These are phyloP conservation scores for Rossbeevera mucosa DNA, from an alignment of 768 basidiomycete species.

Conservation along the genomic window DNA sequence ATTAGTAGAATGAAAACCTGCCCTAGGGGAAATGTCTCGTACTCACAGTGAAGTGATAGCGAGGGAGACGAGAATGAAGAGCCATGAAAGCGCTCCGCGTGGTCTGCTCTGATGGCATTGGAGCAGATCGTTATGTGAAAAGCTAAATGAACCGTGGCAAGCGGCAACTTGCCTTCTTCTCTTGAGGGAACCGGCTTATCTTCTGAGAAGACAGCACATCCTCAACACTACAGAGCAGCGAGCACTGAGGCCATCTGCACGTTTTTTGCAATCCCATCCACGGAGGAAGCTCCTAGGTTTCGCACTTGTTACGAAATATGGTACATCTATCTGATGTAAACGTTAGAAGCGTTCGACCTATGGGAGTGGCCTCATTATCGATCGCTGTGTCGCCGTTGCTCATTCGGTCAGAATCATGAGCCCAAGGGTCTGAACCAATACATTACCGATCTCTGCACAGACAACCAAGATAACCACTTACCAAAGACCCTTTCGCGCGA, in stretches of 20 bases:
- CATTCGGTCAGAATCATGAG: neutral
- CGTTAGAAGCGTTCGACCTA: neutral
- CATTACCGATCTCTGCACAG: constrained; percentile 11
- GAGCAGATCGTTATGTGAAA: constrained; percentile 3
- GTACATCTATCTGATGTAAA: constrained; percentile 1
- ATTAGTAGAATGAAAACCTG: constrained; percentile 26
- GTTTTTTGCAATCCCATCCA: neutral
- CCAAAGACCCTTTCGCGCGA: constrained; percentile 1
- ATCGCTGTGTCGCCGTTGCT: constrained; percentile 1
- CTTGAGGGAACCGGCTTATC: constrained; percentile 8
- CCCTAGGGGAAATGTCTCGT: constrained; percentile 12
- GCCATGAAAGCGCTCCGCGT: constrained; percentile 6
- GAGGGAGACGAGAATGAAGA: constrained; percentile 11
- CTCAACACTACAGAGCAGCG: neutral
- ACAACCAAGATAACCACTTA: constrained; percentile 5
- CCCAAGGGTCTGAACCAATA: constrained; percentile 9
- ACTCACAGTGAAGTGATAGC: constrained; percentile 6
- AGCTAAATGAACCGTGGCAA: constrained; percentile 11
- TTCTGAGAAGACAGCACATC: constrained; percentile 13
- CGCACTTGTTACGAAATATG: neutral
- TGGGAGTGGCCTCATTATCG: neutral
- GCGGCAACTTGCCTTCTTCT: constrained; percentile 17
- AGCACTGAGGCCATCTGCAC: neutral
- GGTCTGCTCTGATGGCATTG: neutral
- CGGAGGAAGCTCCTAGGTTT: neutral